These are phyloP conservation scores for Galerina marginata DNA, from an alignment of 768 basidiomycete genomes.

Conservation along the genomic window DNA sequence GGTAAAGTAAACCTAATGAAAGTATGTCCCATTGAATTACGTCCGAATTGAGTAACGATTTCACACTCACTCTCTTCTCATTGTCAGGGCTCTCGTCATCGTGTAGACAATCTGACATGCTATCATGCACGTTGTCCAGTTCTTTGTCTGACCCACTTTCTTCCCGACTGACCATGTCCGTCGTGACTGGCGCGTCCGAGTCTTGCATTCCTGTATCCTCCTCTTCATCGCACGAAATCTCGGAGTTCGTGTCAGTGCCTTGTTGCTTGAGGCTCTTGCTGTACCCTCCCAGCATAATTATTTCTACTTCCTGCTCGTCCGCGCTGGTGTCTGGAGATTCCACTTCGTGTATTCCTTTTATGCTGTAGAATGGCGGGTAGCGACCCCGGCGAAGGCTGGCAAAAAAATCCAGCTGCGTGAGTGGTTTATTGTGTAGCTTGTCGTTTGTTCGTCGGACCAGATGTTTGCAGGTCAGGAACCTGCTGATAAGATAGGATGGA, in stretches of 20 bases:
- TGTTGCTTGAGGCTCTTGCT: too few species aligned
- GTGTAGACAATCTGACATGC: too few species aligned
- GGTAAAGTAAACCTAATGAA: background rate
- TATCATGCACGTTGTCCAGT: background rate
- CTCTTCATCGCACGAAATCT: too few species aligned
- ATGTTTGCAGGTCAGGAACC: conserved; percentile 26
- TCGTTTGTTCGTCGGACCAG: conserved; percentile 19
- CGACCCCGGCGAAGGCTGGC: conserved; percentile 6
- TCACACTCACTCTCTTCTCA: background rate
- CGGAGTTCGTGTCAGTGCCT: too few species aligned
- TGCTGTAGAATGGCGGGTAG: conserved; percentile 15
- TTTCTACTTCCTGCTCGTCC: too few species aligned
- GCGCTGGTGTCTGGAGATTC: background rate
- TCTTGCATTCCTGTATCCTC: background rate
- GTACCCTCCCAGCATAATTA: too few species aligned
- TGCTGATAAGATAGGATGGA: conserved; percentile 14
- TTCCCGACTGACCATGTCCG: background rate
- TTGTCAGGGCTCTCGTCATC: background rate
- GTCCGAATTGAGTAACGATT: background rate
- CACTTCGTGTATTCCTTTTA: background rate
- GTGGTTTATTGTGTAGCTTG: conserved; percentile 17
- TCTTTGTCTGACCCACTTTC: background rate
- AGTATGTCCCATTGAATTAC: background rate
- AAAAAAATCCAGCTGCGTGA: conserved; percentile 15
- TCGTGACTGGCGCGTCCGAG: background rate